Evolutionary conservation across 495 filamentous ascomycete genomes (phyloP).

Genomic region (Penicillium bialowiezense): DNA sequence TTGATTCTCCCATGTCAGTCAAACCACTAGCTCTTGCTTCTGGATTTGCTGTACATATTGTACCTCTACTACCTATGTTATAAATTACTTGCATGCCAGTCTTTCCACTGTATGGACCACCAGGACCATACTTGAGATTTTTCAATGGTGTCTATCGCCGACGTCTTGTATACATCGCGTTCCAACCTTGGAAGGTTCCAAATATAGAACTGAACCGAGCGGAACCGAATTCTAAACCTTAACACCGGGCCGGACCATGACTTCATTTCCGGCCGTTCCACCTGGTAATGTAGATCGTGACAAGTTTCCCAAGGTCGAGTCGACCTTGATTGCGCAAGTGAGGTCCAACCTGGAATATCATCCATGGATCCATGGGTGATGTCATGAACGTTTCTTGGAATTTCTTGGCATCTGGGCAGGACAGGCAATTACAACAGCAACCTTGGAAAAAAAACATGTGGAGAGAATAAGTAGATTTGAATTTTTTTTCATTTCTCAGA

Average conservation of each 20-base stretch:
- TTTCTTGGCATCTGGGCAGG: no score
- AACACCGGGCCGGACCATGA: neutral
- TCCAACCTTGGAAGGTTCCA: neutral
- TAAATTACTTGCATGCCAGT: neutral
- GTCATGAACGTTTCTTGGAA: no score
- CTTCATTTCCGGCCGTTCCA: neutral
- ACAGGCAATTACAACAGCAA: no score
- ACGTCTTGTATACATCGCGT: no score
- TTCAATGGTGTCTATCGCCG: no score
- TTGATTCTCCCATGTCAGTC: constrained; percentile 8
- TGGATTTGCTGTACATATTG: constrained; percentile 5
- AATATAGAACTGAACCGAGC: neutral
- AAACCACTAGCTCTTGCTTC: neutral
- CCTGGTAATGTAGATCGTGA: neutral
- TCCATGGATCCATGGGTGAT: neutral
- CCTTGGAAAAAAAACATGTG: no score
- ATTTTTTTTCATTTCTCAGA: constrained; percentile 17
- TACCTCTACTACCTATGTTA: constrained; percentile 3
- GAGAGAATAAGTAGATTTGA: constrained; percentile 5
- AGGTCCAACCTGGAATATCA: no score
- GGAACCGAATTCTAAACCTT: neutral
- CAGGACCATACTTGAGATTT: no score
- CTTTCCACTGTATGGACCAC: no score
- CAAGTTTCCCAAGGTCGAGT: no score
- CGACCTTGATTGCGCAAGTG: neutral